Conservation (phyloP, 768 basidiomycete genomes). For the Lactarius hatsudake region DNA sequence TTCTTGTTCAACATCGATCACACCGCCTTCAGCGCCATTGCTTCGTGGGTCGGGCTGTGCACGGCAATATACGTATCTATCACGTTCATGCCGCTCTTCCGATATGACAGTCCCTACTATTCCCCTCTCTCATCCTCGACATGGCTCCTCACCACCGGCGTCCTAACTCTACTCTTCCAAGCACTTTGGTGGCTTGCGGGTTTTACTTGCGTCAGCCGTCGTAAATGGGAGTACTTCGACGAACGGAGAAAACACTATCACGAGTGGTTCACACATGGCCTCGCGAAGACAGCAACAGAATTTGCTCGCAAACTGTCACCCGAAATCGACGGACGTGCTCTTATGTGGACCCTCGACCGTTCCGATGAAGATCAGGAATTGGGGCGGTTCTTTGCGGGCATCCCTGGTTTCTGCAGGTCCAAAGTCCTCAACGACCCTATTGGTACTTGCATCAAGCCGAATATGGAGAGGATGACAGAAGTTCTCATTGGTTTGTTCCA, state of each 20-base stretch:
- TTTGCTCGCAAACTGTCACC: not conserved
- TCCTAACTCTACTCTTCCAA: not conserved
- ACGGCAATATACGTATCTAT: not conserved
- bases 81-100: not conserved
- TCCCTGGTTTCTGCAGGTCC: not conserved
- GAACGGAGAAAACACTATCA: not conserved
- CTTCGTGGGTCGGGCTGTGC: not conserved
- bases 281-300: not conserved
- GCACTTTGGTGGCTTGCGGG: not conserved
- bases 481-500: not conserved
- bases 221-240: not conserved
- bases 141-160: not conserved
- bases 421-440: not conserved
- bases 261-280: not conserved
- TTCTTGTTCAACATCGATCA: slow-evolving; percentile 6
- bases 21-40: not conserved
- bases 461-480: not conserved
- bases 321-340: not conserved
- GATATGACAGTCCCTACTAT: too few relatives aligned
- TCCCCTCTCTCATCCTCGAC: not conserved
- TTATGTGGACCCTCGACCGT: not conserved
- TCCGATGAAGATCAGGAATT: not conserved
- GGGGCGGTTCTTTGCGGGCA: not conserved
- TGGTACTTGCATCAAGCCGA: not conserved
- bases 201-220: not conserved